phyloP scores from a whole-genome alignment of 2,329 filamentous ascomycete genomes.

The Plenodomus lindquistii region DNA sequence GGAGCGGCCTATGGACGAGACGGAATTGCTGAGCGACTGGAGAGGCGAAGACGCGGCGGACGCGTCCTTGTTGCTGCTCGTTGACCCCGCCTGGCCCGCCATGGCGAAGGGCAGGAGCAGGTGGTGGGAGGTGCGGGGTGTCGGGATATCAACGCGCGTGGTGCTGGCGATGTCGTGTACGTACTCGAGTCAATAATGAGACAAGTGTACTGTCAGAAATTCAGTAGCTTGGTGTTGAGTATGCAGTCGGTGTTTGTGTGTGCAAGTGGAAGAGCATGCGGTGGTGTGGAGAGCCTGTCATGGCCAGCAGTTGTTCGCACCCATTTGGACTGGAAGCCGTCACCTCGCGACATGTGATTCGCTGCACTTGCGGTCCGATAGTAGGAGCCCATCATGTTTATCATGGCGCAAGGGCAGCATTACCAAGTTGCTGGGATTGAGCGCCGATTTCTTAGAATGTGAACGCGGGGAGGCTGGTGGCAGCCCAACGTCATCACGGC shows the following conservation, averaged over 20 bases:
- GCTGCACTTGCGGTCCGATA: conserved; percentile 17
- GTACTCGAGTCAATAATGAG: conserved; percentile 1
- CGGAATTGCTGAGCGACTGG: conserved; percentile 31
- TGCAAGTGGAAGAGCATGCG: conserved; percentile 2
- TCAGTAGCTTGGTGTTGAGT: not conserved
- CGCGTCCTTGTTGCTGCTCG: conserved; percentile 23
- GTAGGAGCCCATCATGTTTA: conserved; percentile 11
- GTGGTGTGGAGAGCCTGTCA: conserved; percentile 22
- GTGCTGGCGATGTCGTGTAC: not conserved
- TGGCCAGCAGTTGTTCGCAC: conserved; percentile 15
- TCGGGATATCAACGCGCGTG: conserved; percentile 2
- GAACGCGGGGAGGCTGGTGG: not conserved
- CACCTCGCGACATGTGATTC: conserved; percentile 24
- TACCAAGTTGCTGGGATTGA: not conserved
- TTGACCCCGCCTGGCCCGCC: conserved; percentile 29
- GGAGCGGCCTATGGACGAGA: conserved; percentile 28
- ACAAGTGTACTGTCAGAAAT: too few species aligned
- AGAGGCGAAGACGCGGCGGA: conserved; percentile 17
- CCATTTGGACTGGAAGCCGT: conserved; percentile 21
- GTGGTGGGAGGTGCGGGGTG: conserved; percentile 24
- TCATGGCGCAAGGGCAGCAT: conserved; percentile 1
- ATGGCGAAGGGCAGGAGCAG: conserved; percentile 21
- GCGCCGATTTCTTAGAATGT: not conserved
- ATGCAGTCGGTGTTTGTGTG: not conserved
- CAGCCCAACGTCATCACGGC: not conserved